Percentiles rank a stretch among this genome's conserved stretches.
phyloP scores from a whole-genome alignment of 1,139 yeast species.

The Chernovozyma sophiae-reginae region DNA sequence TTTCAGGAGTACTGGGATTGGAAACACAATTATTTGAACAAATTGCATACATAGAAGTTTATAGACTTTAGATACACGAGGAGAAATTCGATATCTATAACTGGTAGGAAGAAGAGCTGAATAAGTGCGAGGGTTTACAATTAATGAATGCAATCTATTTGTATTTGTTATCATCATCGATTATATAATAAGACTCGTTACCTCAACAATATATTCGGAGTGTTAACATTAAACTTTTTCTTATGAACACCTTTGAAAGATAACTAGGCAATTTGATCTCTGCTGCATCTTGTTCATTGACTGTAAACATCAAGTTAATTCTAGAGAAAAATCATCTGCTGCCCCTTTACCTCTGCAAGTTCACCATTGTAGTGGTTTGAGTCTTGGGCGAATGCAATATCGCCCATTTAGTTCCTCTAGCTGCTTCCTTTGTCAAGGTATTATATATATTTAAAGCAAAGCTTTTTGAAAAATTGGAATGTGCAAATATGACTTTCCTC shows the following conservation, averaged over 20 bases:
- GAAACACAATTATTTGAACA: conserved; percentile 33
- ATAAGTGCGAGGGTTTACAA: too few relatives aligned
- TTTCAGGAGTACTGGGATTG: conserved; percentile 69
- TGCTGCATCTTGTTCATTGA: too few relatives aligned
- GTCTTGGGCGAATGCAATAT: conserved; percentile 71
- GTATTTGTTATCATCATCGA: too few relatives aligned
- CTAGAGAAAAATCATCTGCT: too few relatives aligned
- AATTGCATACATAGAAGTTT: conserved; percentile 2
- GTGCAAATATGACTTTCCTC: conserved; percentile 71
- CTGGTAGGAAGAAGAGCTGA: too few relatives aligned
- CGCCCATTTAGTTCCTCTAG: conserved; percentile 71
- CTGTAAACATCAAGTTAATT: too few relatives aligned
- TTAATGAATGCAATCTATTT: too few relatives aligned
- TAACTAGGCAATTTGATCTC: too few relatives aligned
- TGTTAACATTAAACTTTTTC: too few relatives aligned
- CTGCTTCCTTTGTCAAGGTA: conserved; percentile 66
- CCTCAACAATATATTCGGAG: too few relatives aligned
- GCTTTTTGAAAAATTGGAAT: conserved; percentile 58
- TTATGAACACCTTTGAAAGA: too few relatives aligned
- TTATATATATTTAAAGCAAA: conserved; percentile 71
- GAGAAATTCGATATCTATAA: not conserved
- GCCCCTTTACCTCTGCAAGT: conserved; percentile 54
- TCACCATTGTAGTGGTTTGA: conserved; percentile 62
- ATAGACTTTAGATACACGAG: not conserved
- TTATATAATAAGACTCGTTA: too few relatives aligned